A percentile compares a stretch with the other conserved stretches of the same genome.
phyloP scores from a whole-genome alignment of 768 basidiomycete genomes.

The Naganishia randhawae region DNA sequence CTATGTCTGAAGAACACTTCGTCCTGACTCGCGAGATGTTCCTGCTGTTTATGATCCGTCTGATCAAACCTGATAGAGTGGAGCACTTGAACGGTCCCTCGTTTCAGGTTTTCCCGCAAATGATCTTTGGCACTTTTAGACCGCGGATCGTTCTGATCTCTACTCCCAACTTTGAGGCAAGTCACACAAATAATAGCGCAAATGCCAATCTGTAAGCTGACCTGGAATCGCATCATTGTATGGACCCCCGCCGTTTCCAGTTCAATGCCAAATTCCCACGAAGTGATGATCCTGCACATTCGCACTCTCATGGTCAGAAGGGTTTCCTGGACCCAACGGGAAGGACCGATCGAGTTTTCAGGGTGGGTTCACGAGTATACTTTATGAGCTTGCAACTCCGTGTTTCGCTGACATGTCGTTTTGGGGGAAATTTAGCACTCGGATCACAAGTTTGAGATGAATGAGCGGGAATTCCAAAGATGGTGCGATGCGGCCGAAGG shows the following conservation, averaged over 20 bases:
- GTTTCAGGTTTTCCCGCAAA: constrained; percentile 47
- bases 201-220: background rate
- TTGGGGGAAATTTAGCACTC: constrained; percentile 41
- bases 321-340: constrained; percentile 51
- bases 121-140: constrained; percentile 48
- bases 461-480: constrained; percentile 43
- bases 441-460: constrained; percentile 51
- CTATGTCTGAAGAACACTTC: background rate
- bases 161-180: constrained; percentile 44
- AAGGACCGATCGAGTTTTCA: constrained; percentile 49
- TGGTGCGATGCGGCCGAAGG: constrained; percentile 29
- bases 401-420: background rate
- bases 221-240: background rate
- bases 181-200: background rate
- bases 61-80: constrained; percentile 31
- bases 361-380: too few species aligned
- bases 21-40: background rate
- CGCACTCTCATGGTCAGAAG: constrained; percentile 26
- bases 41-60: background rate
- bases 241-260: too few species aligned
- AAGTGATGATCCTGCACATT: constrained; percentile 28
- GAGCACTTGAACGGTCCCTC: constrained; percentile 48
- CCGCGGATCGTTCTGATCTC: constrained; percentile 48
- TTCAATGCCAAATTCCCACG: constrained; percentile 51
- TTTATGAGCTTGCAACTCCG: too few species aligned